These are phyloP conservation scores for Capronia americana DNA, from an alignment of 2,329 filamentous ascomycete genomes.

Conservation along the genomic window DNA sequence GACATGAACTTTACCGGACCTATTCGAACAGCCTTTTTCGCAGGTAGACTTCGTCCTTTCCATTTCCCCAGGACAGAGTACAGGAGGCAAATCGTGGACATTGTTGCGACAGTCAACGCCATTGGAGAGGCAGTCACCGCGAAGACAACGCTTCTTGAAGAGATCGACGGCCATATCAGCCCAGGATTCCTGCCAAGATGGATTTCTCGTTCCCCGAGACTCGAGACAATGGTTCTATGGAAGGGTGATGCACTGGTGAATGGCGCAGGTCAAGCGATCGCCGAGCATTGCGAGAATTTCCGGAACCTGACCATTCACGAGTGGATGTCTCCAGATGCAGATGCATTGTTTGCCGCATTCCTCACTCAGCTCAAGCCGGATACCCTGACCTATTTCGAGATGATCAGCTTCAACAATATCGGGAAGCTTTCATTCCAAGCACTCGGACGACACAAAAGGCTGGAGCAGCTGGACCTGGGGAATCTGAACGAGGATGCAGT, in stretches of 20 bases:
- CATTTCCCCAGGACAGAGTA: slow-evolving; percentile 34
- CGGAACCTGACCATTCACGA: slow-evolving; percentile 64
- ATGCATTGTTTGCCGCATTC: slow-evolving; percentile 65
- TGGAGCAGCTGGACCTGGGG: slow-evolving; percentile 60
- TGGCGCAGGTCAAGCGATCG: slow-evolving; percentile 61
- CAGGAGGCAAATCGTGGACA: slow-evolving; percentile 33
- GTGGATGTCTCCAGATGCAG: slow-evolving; percentile 57
- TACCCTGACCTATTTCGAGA: slow-evolving; percentile 64
- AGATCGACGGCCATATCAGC: slow-evolving; percentile 59
- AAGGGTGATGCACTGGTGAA: slow-evolving; percentile 66
- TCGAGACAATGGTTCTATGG: slow-evolving; percentile 66
- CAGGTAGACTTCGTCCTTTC: slow-evolving; percentile 49
- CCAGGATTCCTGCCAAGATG: slow-evolving; percentile 55
- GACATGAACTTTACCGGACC: slow-evolving; percentile 65
- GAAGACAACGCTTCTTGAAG: slow-evolving; percentile 62
- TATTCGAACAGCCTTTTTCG: slow-evolving; percentile 63
- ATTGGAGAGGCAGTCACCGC: slow-evolving; percentile 53
- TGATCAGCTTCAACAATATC: slow-evolving; percentile 63
- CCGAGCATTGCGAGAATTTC: slow-evolving; percentile 66
- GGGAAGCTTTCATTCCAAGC: slow-evolving; percentile 61
- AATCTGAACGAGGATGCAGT: slow-evolving; percentile 57
- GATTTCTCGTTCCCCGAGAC: slow-evolving; percentile 63
- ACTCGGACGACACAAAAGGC: slow-evolving; percentile 56
- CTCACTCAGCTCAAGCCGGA: slow-evolving; percentile 63
- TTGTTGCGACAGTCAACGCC: slow-evolving; percentile 45